A percentile compares a stretch with the other conserved stretches of the same genome.
Evolutionary conservation across 495 filamentous ascomycete species (phyloP).

Genomic region (Sordaria brevicollis): DNA sequence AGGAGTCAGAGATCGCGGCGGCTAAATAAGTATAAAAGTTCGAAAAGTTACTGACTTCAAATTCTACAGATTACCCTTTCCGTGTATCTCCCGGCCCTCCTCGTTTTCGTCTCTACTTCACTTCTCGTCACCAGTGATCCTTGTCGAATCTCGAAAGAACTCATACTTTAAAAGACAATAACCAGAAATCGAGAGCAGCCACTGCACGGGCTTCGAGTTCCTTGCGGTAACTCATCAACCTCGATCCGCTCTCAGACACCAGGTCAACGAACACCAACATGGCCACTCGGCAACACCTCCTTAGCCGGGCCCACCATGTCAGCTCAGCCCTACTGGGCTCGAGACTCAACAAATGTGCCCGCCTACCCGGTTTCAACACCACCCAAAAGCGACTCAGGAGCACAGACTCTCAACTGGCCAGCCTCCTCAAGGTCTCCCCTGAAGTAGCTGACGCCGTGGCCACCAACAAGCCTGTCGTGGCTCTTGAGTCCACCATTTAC

Average conservation of each 20-base stretch:
- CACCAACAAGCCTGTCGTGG: constrained; percentile 69
- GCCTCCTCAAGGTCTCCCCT: constrained; percentile 63
- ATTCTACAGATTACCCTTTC: neutral
- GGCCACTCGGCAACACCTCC: neutral
- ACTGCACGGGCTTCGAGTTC: neutral
- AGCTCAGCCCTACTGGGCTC: neutral
- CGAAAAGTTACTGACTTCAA: too few relatives aligned
- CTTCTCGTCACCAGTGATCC: neutral
- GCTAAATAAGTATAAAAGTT: neutral
- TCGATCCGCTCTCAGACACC: neutral
- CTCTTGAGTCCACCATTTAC: constrained; percentile 81
- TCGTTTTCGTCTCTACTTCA: neutral
- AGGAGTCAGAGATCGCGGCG: neutral
- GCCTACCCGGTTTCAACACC: neutral
- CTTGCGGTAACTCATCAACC: neutral
- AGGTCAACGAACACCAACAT: neutral
- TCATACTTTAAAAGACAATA: neutral
- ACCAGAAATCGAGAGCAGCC: neutral
- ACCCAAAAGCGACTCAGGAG: neutral
- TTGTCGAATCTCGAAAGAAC: neutral
- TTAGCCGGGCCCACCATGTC: neutral
- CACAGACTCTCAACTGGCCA: constrained; percentile 26
- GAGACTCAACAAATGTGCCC: neutral
- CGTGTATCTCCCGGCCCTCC: neutral
- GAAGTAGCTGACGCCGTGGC: constrained; percentile 71